Evolutionary conservation across 306 rosid species (phyloP).

Genomic region (Cotoneaster glaucophyllus): DNA sequence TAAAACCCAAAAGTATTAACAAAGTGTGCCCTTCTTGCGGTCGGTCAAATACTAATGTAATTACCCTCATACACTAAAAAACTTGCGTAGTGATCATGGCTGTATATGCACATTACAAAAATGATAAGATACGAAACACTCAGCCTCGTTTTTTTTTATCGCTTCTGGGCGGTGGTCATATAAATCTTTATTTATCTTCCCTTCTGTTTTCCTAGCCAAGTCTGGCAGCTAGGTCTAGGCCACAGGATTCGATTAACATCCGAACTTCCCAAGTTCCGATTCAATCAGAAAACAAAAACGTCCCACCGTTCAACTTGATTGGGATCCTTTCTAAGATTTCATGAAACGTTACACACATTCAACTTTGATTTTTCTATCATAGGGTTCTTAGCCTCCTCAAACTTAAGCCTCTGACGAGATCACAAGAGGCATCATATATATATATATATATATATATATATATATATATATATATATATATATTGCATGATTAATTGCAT

Average conservation of each 20-base stretch:
- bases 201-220: background rate
- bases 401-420: background rate
- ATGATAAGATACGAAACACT: background rate
- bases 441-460: too few species aligned
- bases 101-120: background rate
- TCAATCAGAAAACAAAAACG: background rate
- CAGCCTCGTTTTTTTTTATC: too few species aligned
- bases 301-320: background rate
- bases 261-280: background rate
- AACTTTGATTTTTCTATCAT: background rate
- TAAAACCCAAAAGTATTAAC: constrained; percentile 20
- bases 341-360: background rate
- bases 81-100: background rate
- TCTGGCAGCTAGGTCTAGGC: background rate
- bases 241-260: background rate
- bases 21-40: constrained; percentile 6
- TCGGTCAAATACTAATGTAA: background rate
- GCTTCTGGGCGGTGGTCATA: background rate
- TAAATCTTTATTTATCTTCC: background rate
- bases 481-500: background rate
- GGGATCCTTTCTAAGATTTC: background rate
- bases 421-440: background rate
- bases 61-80: background rate
- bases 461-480: too few species aligned
- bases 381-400: background rate